These are phyloP conservation scores for Eutrema yunnanense DNA, from an alignment of 345 rosid species.

Conservation along the genomic window DNA sequence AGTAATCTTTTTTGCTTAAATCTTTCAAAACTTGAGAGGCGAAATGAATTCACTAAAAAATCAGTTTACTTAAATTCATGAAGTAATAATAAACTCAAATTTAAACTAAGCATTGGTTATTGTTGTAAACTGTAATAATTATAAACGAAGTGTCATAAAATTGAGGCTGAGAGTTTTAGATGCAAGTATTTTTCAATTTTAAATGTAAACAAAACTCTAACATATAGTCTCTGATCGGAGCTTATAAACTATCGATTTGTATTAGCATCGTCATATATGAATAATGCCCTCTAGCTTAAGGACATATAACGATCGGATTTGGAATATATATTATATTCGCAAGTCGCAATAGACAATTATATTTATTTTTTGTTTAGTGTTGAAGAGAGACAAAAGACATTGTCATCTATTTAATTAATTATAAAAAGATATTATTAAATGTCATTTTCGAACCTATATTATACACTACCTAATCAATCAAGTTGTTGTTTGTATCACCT, in stretches of 20 bases:
- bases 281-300: background rate
- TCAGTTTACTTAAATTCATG: background rate
- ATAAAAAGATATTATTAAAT: slow-evolving; percentile 16
- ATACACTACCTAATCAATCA: slow-evolving; percentile 20
- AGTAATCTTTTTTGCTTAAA: background rate
- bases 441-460: slow-evolving; percentile 12
- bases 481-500: slow-evolving; percentile 11
- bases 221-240: background rate
- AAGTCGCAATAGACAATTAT: background rate
- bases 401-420: background rate
- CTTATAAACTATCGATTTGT: background rate
- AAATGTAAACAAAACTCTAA: background rate
- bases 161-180: background rate
- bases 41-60: background rate
- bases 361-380: background rate
- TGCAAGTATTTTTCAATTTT: background rate
- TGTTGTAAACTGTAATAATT: background rate
- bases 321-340: slow-evolving; percentile 5
- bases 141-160: too few species aligned
- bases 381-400: slow-evolving; percentile 21
- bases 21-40: background rate
- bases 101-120: background rate
- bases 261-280: too few species aligned
- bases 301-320: background rate
- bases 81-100: background rate